Evolutionary conservation across 768 basidiomycete species (phyloP).

Genomic region (Kwoniella mangroviensis): DNA sequence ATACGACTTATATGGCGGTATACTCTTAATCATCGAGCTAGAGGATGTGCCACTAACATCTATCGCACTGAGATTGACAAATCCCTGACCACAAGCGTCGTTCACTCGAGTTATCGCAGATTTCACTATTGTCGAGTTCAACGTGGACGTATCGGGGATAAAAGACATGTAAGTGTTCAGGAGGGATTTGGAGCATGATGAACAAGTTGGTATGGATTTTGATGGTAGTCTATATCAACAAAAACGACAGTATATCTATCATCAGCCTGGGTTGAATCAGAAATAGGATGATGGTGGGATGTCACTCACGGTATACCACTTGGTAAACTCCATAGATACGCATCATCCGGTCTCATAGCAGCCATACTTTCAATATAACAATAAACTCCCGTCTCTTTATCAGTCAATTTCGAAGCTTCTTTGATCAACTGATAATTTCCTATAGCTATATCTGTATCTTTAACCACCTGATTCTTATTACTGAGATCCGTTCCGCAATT

Average conservation of each 20-base stretch:
- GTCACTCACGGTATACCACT: slow-evolving; percentile 44
- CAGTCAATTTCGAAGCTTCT: slow-evolving; percentile 27
- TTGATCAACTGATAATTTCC: slow-evolving; percentile 43
- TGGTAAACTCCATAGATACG: slow-evolving; percentile 48
- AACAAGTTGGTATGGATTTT: slow-evolving; percentile 45
- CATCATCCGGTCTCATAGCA: slow-evolving; percentile 39
- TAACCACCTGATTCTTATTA: slow-evolving; percentile 24
- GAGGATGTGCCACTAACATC: neutral
- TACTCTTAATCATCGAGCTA: neutral
- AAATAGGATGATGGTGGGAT: neutral
- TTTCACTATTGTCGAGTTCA: slow-evolving; percentile 43
- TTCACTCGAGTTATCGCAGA: slow-evolving; percentile 40
- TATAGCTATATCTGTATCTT: slow-evolving; percentile 32
- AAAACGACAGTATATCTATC: neutral
- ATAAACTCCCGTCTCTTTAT: slow-evolving; percentile 38
- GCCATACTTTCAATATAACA: slow-evolving; percentile 48
- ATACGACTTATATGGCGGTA: no score
- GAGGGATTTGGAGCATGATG: slow-evolving; percentile 40
- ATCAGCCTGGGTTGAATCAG: neutral
- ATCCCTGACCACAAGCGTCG: slow-evolving; percentile 37
- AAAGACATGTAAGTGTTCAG: slow-evolving; percentile 36
- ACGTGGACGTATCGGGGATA: slow-evolving; percentile 29
- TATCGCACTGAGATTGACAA: slow-evolving; percentile 27
- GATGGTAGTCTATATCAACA: slow-evolving; percentile 37
- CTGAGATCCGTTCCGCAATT: slow-evolving; percentile 41